Percentiles rank a stretch among this genome's conserved stretches.
Evolutionary conservation across 2,329 filamentous ascomycete species (phyloP).

Genomic region (Ceratocystis cacaofunesta): DNA sequence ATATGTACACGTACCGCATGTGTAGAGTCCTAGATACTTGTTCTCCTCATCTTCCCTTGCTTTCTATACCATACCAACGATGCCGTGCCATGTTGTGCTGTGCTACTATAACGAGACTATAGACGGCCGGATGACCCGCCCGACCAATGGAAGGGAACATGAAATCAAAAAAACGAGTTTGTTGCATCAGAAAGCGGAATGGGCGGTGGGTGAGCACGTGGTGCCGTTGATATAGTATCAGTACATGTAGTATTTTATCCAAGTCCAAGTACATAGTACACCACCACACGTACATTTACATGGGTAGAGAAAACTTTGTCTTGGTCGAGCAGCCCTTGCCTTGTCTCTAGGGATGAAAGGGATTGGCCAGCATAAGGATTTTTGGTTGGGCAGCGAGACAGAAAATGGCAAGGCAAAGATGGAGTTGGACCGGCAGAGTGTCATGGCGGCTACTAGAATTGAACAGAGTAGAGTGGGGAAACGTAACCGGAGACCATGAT

Average conservation of each 20-base stretch:
- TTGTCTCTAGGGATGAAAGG: neutral
- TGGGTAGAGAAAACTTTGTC: neutral
- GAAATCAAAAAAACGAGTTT: neutral
- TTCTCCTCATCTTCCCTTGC: neutral
- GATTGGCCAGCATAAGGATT: neutral
- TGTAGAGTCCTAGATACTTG: too few species aligned
- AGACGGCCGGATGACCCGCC: neutral
- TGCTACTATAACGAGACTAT: too few species aligned
- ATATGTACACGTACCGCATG: too few species aligned
- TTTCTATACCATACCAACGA: neutral
- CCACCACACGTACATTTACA: neutral
- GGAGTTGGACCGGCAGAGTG: neutral
- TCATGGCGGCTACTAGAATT: neutral
- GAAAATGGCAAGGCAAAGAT: neutral
- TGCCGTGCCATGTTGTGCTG: too few species aligned
- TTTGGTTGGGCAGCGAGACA: constrained; percentile 2
- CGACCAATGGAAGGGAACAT: neutral
- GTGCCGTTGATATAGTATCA: neutral
- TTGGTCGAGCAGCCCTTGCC: neutral
- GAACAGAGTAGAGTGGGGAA: too few species aligned
- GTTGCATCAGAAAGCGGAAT: neutral
- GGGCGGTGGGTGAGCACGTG: neutral
- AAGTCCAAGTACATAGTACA: too few species aligned
- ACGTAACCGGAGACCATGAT: too few species aligned
- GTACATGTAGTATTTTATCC: neutral